Conservation (phyloP, 345 rosid species). For the Eucalyptus lansdowneana region DNA sequence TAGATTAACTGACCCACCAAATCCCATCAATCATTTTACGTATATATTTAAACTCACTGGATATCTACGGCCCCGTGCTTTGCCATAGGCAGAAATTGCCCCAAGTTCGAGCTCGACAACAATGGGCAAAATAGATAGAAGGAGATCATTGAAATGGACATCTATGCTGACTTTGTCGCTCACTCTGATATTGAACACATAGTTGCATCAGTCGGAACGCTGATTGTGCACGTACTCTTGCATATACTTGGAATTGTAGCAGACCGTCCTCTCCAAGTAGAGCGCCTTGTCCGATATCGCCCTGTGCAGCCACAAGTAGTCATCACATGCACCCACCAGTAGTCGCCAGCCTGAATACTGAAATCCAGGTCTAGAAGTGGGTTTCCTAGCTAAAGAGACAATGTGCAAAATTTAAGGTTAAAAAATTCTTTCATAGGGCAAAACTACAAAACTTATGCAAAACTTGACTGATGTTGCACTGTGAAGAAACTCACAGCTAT, state of each 20-base stretch:
- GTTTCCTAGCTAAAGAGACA: constrained; percentile 20
- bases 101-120: neutral
- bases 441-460: neutral
- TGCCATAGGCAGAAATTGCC: neutral
- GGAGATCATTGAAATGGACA: constrained; percentile 1
- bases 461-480: neutral
- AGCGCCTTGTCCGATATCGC: constrained; percentile 19
- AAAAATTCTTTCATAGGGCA: neutral
- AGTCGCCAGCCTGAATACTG: constrained; percentile 15
- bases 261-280: constrained; percentile 6
- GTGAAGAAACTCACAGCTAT: constrained; percentile 4
- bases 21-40: neutral
- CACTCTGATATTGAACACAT: constrained; percentile 5
- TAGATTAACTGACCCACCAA: neutral
- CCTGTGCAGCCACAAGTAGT: constrained; percentile 19
- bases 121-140: constrained; percentile 5
- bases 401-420: neutral
- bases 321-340: constrained; percentile 21
- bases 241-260: constrained; percentile 9
- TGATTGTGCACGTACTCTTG: neutral
- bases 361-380: constrained; percentile 23
- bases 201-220: constrained; percentile 7
- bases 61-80: neutral
- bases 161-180: neutral
- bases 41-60: neutral